Evolutionary conservation across 176 grass and related monocot species (phyloP), one percentile per base, ranked within the genome.

Genomic region (Phoenix roebelenii): DNA sequence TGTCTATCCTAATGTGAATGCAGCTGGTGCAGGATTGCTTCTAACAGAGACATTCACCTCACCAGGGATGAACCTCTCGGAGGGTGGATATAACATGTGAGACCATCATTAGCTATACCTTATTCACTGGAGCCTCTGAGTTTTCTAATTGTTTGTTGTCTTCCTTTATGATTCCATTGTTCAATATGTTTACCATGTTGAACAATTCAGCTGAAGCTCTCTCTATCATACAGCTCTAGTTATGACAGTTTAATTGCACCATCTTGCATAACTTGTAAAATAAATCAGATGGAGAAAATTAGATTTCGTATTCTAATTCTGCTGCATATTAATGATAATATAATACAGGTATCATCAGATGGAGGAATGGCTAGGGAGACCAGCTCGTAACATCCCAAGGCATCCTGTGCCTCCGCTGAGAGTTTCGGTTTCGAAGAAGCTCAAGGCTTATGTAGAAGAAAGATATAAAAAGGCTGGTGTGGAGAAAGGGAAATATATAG

Each of bases 391-490:
- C 51, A 75, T 97, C 55, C 87, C 87, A 12, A 58, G 15, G 70
- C 80, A 88, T 25, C 78, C 72, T 16, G 72, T 59, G 49, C 84
- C 72, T 53, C 87, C 81, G 16, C 76, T 97, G n/a, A 78, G 66
- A 7, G 78, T 88, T 39, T 88, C 92, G 67, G 80, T 97, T 76
- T 97, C 87, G 16, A 88, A 85, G 75, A 97, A 85, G 60, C 84
- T 88, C 4, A 71, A 83, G 49, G 92, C 84, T 22, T 69, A 80
- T 53, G 80, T 91, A 54, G 92, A 79, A 80, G 76, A 73, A 50
- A 91, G 82, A 64, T 91, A 85, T 66, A 80, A 2, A 12, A 76
- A 72, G 26, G 84, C 69, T 24, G 87, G 87, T 52, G 77, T 69
- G 2, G 75, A 85, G 76, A 91, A 91, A 69, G 84, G 87, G 16